Base-by-base conservation (phyloP, 768 basidiomycete genomes). In the Leccinum subgranulosum region DNA sequence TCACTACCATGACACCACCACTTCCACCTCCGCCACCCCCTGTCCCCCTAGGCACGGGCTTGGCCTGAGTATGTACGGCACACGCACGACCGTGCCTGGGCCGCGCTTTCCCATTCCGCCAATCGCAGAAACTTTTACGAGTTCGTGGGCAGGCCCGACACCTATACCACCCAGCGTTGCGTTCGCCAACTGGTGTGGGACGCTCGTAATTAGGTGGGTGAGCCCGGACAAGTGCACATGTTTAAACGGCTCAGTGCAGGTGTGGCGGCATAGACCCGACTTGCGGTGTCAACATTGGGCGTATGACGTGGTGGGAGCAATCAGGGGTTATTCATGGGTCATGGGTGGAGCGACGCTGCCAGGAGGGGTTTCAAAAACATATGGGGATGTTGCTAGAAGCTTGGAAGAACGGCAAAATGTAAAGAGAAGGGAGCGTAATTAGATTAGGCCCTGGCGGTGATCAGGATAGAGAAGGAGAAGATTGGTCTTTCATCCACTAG, bases 201-300 rank as follows among this genome's bases (percentile, higher is more conserved):
- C 60, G 14, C 60, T 61, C 15, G 58, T 61, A 34, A 57, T 73
- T 4, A 70, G 70, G 36, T 65, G 59, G 60, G 57, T 67, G 7
- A 50, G 54, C 1, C 55, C 63, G 3, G 55, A 14, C 51, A 59
- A 10, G 6, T 70, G 12, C 12, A 15, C 25, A 15, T 15, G 36
- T 62, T 72, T 19, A 66, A 73, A 23, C 31, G 46, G 5, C 54
- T 43, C 41, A 62, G 66, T 64, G n/a, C 54, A 51, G 29, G 64
- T 65, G n/a, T 59, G 58, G 59, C 60, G 71, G 6, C 51, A 61
- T 4, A 49, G 48, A 1, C 23, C 55, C 8, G 63, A 56, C 3
- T 74, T 70, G 72, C 54, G 64, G 53, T 60, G 56, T 21, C 72
- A 72, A 51, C 56, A 63, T 2, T 72, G 72, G 71, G 66, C 63